These are phyloP conservation scores for Mycena olivaceomarginata DNA, from an alignment of 768 basidiomycete genomes.

Conservation along the genomic window DNA sequence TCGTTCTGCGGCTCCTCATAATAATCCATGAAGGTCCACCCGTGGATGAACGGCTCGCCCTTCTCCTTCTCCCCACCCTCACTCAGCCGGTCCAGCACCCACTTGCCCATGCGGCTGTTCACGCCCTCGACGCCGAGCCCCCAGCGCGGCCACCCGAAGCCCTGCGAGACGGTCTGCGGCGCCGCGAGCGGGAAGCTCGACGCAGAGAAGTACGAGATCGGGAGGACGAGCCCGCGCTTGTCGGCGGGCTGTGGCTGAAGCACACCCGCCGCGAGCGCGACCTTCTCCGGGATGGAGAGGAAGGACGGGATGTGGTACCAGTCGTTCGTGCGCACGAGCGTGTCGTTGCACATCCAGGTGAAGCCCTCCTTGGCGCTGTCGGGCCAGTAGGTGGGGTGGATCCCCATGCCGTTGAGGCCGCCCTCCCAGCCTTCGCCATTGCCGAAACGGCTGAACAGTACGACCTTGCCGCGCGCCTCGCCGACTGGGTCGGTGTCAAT, in stretches of 20 bases:
- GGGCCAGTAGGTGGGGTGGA: slow-evolving; percentile 93
- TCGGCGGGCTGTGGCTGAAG: slow-evolving; percentile 64
- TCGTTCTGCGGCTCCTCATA: slow-evolving; percentile 75
- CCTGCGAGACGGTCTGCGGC: slow-evolving; percentile 85
- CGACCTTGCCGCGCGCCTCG: slow-evolving; percentile 89
- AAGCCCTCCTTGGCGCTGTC: slow-evolving; percentile 86
- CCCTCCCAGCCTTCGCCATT: slow-evolving; percentile 82
- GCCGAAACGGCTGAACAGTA: slow-evolving; percentile 93
- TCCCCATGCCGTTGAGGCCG: slow-evolving; percentile 83
- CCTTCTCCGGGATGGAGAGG: slow-evolving; percentile 90
- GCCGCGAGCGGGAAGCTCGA: slow-evolving; percentile 87
- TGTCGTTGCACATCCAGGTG: slow-evolving; percentile 84
- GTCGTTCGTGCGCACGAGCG: slow-evolving; percentile 86
- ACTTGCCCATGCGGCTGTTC: slow-evolving; percentile 83
- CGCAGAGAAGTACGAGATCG: slow-evolving; percentile 90
- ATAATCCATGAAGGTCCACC: slow-evolving; percentile 88
- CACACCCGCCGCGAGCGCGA: slow-evolving; percentile 70
- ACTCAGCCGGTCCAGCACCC: slow-evolving; percentile 77
- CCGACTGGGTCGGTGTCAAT: slow-evolving; percentile 63
- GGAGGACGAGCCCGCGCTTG: slow-evolving; percentile 67
- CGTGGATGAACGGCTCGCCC: slow-evolving; percentile 73
- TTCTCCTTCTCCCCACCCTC: slow-evolving; percentile 43
- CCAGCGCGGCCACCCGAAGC: slow-evolving; percentile 88
- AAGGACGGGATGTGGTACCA: slow-evolving; percentile 93
- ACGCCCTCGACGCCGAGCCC: slow-evolving; percentile 92